phyloP scores from a whole-genome alignment of 768 basidiomycete species.

The Termitomyces sp. region DNA sequence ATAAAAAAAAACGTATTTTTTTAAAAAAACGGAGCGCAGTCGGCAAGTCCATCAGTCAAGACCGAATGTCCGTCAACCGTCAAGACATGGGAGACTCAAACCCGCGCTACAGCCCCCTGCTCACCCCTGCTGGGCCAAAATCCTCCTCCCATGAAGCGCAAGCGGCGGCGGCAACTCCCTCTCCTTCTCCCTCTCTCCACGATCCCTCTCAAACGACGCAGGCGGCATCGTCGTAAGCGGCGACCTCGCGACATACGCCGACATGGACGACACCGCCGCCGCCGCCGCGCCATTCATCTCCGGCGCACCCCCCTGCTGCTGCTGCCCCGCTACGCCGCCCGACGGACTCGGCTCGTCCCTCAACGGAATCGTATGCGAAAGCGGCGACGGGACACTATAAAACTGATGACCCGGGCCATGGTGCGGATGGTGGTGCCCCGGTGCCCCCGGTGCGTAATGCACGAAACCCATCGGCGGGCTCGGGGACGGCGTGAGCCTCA shows the following conservation, averaged over 20 bases:
- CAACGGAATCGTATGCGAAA: constrained; percentile 33
- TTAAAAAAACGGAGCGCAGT: background rate
- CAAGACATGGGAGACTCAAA: background rate
- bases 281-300: constrained; percentile 12
- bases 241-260: constrained; percentile 28
- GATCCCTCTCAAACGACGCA: constrained; percentile 52
- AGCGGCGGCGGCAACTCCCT: constrained; percentile 41
- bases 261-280: constrained; percentile 5
- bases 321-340: background rate
- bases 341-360: constrained; percentile 16
- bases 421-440: constrained; percentile 26
- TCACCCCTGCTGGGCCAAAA: constrained; percentile 30
- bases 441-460: constrained; percentile 45
- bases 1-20: background rate
- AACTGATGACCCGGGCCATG: constrained; percentile 23
- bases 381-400: constrained; percentile 50
- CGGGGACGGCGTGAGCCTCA: constrained; percentile 49
- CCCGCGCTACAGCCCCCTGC: background rate
- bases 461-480: constrained; percentile 63
- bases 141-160: constrained; percentile 32
- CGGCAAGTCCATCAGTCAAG: background rate
- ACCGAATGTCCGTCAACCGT: background rate
- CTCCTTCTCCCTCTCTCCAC: constrained; percentile 32
- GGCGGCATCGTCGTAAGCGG: constrained; percentile 32
- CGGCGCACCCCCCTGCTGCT: constrained; percentile 4